phyloP scores from a whole-genome alignment of 192 early-diverging fungal genomes.

The Backusella australiensis region DNA sequence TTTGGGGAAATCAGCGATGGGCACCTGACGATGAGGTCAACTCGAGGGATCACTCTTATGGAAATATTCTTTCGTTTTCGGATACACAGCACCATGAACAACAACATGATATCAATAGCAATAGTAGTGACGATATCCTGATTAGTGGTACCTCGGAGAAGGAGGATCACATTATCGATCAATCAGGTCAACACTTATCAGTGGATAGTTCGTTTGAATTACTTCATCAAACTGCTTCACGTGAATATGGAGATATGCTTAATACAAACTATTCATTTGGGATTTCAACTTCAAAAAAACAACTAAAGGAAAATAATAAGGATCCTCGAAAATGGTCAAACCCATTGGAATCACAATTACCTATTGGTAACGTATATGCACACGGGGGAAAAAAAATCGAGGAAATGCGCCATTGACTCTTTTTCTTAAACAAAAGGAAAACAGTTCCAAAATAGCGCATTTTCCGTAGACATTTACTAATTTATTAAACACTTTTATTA shows the following conservation, averaged over 20 bases:
- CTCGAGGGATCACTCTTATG: conserved; percentile 43
- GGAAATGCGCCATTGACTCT: background rate
- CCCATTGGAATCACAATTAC: conserved; percentile 62
- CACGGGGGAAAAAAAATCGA: no score
- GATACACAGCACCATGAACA: conserved; percentile 9
- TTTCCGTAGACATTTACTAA: no score
- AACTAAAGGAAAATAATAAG: conserved; percentile 57
- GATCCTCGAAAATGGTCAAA: conserved; percentile 76
- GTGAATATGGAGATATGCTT: conserved; percentile 49
- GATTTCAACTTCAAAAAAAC: conserved; percentile 51
- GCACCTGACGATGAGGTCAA: conserved; percentile 76
- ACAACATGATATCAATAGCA: background rate
- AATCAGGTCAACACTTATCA: background rate
- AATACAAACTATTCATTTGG: conserved; percentile 64
- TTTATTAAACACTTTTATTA: no score
- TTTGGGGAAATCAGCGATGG: conserved; percentile 70
- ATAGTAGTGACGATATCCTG: background rate
- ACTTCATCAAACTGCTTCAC: background rate
- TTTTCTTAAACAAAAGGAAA: no score
- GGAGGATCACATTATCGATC: background rate
- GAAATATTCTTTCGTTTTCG: conserved; percentile 53
- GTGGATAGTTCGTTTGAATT: background rate
- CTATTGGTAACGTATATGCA: conserved; percentile 11
- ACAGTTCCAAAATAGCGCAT: no score
- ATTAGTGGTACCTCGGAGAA: background rate